These are phyloP conservation scores for Artemisia princeps DNA, from an alignment of 140 eudicot genomes.

Conservation along the genomic window DNA sequence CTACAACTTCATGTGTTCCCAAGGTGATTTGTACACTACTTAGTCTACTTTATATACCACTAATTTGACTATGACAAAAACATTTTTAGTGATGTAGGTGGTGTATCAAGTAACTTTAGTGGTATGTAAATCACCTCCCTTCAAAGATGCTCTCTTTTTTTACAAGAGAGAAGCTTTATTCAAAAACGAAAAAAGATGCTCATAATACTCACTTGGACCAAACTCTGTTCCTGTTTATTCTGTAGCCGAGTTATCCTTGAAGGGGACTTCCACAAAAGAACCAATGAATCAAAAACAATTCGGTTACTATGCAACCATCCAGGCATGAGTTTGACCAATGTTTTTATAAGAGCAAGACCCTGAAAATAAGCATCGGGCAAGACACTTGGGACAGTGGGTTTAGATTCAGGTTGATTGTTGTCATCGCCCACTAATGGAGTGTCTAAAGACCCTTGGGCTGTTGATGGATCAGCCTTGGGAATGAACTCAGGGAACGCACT, in stretches of 20 bases:
- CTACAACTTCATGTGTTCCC: too few species aligned
- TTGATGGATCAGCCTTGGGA: conserved; percentile 51
- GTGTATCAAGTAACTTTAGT: too few species aligned
- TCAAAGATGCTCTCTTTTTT: too few species aligned
- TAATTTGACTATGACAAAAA: too few species aligned
- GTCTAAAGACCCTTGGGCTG: conserved; percentile 45
- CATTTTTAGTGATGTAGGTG: too few species aligned
- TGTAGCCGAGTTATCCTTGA: conserved; percentile 77
- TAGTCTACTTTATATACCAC: too few species aligned
- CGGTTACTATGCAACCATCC: conserved; percentile 91
- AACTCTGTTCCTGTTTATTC: conserved; percentile 88
- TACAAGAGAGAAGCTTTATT: too few species aligned
- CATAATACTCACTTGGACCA: conserved; percentile 66
- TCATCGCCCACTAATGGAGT: conserved; percentile 50
- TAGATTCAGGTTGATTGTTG: conserved; percentile 44
- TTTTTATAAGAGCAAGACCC: conserved; percentile 83
- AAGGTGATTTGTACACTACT: too few species aligned
- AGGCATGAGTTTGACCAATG: conserved; percentile 90
- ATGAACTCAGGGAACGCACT: conserved; percentile 77
- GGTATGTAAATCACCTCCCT: too few species aligned
- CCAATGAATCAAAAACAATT: conserved; percentile 69
- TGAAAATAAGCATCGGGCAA: conserved; percentile 84
- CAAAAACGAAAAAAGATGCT: not conserved
- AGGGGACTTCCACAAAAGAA: conserved; percentile 89
- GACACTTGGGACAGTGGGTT: conserved; percentile 40